These are phyloP conservation scores for Fusarium sp. DNA, from an alignment of 2,329 filamentous ascomycete genomes.

Conservation along the genomic window DNA sequence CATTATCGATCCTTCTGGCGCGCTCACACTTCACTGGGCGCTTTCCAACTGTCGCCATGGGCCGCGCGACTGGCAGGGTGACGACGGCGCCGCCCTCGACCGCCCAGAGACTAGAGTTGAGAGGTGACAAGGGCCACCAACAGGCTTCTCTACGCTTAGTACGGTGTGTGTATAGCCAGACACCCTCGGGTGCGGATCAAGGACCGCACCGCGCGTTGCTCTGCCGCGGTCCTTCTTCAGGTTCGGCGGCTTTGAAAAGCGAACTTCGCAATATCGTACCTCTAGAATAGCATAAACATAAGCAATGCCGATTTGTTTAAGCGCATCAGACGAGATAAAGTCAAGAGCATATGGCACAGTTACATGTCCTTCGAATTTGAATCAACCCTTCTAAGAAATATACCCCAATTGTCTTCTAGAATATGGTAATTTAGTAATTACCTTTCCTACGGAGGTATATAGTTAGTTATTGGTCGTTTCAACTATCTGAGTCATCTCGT, in stretches of 20 bases:
- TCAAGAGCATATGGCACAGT: background rate
- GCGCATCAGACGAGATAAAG: background rate
- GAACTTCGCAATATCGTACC: background rate
- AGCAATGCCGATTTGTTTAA: background rate
- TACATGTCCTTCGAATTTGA: background rate
- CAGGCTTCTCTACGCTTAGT: background rate
- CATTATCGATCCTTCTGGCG: slow-evolving; percentile 28
- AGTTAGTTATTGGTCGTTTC: slow-evolving; percentile 9
- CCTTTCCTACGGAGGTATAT: background rate
- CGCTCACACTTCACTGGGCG: slow-evolving; percentile 24
- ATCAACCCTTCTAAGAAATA: background rate
- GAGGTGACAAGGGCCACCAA: slow-evolving; percentile 18
- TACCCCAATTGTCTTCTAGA: background rate
- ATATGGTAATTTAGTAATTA: background rate
- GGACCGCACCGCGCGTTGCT: slow-evolving; percentile 14
- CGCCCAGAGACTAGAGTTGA: slow-evolving; percentile 28
- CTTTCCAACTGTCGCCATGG: slow-evolving; percentile 19
- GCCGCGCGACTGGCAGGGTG: slow-evolving; percentile 29
- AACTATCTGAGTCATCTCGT: slow-evolving; percentile 37
- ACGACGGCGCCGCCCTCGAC: slow-evolving; percentile 21
- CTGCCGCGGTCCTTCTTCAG: slow-evolving; percentile 32
- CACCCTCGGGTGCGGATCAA: slow-evolving; percentile 13
- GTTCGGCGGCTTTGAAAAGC: slow-evolving; percentile 9
- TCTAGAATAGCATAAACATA: background rate
- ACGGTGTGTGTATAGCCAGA: slow-evolving; percentile 12